These are phyloP conservation scores for Fraxinus albicans DNA, from an alignment of 305 asterid genomes.

Conservation along the genomic window DNA sequence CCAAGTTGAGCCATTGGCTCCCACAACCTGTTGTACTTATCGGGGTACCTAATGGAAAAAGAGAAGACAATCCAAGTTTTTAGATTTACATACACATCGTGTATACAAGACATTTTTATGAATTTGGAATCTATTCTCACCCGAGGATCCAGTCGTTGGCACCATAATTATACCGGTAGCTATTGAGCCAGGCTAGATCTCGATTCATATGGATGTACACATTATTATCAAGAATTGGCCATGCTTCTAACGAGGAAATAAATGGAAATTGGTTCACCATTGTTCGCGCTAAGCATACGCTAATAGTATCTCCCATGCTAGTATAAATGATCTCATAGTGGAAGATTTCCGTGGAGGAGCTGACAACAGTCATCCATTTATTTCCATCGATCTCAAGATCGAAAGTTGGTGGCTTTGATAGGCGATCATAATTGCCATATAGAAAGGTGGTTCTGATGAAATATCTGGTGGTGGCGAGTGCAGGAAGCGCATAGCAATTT, in stretches of 20 bases:
- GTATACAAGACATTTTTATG: not conserved
- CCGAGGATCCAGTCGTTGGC: conserved; percentile 7
- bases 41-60: conserved; percentile 11
- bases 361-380: conserved; percentile 20
- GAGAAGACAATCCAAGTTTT: not conserved
- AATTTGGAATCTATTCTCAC: conserved; percentile 2
- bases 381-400: conserved; percentile 30
- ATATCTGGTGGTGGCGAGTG: not conserved
- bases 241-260: conserved; percentile 24
- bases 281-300: conserved; percentile 23
- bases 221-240: not conserved
- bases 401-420: conserved; percentile 17
- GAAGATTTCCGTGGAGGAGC: not conserved
- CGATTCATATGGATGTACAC: conserved; percentile 14
- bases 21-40: conserved; percentile 22
- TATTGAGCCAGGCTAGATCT: conserved; percentile 20
- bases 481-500: conserved; percentile 27
- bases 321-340: conserved; percentile 23
- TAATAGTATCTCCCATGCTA: not conserved
- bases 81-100: not conserved
- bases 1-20: not conserved
- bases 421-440: conserved; percentile 22
- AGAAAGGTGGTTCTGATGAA: conserved; percentile 16
- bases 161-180: conserved; percentile 24
- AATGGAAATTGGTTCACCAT: conserved; percentile 10